Conservation (phyloP, 1,284 basidiomycete genomes). For the Caloboletus inedulis region DNA sequence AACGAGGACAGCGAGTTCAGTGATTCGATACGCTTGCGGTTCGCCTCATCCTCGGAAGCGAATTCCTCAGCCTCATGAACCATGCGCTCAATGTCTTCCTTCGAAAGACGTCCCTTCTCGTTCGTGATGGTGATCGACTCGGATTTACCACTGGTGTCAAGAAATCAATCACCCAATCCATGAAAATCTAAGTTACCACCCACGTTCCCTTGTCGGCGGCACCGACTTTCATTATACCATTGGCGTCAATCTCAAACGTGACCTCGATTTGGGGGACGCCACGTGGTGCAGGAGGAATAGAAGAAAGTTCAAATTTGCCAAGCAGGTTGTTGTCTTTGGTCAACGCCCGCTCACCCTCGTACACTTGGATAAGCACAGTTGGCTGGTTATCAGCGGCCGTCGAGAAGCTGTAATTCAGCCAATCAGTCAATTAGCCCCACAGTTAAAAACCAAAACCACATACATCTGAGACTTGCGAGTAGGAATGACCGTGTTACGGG, state of each 20-base stretch:
- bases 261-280: conserved; percentile 96
- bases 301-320: conserved; percentile 92
- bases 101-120: conserved; percentile 79
- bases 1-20: conserved; percentile 77
- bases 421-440: not conserved
- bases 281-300: conserved; percentile 92
- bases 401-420: conserved; percentile 67
- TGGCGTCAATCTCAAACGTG: conserved; percentile 91
- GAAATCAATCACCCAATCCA: conserved; percentile 3
- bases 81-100: conserved; percentile 92
- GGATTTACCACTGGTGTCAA: conserved; percentile 64
- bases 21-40: conserved; percentile 87
- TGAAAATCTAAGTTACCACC: conserved; percentile 32
- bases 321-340: conserved; percentile 99
- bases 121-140: conserved; percentile 89
- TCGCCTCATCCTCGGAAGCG: conserved; percentile 80
- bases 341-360: conserved; percentile 91
- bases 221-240: conserved; percentile 87
- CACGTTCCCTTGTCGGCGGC: conserved; percentile 90
- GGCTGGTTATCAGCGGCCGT: conserved; percentile 95
- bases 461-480: conserved; percentile 96
- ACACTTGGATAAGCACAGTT: conserved; percentile 88
- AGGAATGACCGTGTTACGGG: conserved; percentile 96
- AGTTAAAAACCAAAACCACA: conserved; percentile 19
- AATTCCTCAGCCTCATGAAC: conserved; percentile 91